These are phyloP conservation scores for Ascodesmis nigricans DNA, from an alignment of 495 filamentous ascomycete species.

Conservation along the genomic window DNA sequence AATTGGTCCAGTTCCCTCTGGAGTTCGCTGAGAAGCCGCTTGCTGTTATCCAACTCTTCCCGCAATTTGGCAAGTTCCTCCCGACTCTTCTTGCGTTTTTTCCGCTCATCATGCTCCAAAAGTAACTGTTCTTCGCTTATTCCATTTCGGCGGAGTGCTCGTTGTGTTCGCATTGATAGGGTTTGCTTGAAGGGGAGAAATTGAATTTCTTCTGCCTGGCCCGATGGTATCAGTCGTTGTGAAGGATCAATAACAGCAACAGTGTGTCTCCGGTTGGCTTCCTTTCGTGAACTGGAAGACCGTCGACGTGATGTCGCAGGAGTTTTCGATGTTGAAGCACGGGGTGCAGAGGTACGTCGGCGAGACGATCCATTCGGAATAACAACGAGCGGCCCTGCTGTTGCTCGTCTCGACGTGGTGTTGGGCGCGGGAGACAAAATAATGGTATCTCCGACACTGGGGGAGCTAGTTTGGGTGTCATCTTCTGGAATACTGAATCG, in stretches of 20 bases:
- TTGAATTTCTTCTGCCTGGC: constrained; percentile 26
- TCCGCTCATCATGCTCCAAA: constrained; percentile 31
- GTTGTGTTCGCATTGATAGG: constrained; percentile 33
- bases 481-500: constrained; percentile 5
- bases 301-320: constrained; percentile 8
- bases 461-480: too few relatives aligned
- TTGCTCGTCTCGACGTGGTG: too few relatives aligned
- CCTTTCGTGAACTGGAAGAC: not conserved
- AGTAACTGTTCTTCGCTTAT: constrained; percentile 43
- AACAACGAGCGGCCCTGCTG: too few relatives aligned
- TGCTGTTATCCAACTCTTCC: constrained; percentile 25
- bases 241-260: constrained; percentile 8
- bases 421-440: too few relatives aligned
- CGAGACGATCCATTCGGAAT: not conserved
- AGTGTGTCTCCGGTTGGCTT: constrained; percentile 14
- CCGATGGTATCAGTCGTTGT: constrained; percentile 6
- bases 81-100: constrained; percentile 26
- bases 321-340: not conserved
- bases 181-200: constrained; percentile 38
- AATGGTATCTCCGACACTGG: too few relatives aligned
- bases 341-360: not conserved
- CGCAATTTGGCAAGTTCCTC: constrained; percentile 22
- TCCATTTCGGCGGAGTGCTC: constrained; percentile 39
- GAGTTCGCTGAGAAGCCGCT: constrained; percentile 16
- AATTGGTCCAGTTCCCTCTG: constrained; percentile 14